Conservation (phyloP, 108 stramenopile genomes). For the Stephanodiscus minutulus region DNA sequence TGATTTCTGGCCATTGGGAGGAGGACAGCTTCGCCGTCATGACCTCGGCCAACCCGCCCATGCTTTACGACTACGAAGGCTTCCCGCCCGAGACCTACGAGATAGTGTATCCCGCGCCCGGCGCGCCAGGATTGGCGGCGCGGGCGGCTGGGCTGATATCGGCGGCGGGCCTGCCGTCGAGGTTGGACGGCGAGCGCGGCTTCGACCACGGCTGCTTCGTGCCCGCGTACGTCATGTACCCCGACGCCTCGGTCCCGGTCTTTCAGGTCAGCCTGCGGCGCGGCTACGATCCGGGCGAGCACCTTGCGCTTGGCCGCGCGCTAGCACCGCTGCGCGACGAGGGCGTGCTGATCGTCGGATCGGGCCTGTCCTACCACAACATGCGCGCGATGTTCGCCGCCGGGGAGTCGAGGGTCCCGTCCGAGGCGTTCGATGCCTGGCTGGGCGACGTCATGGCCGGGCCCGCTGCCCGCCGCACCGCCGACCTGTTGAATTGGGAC, state of each 20-base stretch:
- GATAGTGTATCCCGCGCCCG: constrained; percentile 65
- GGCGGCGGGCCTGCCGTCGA: constrained; percentile 34
- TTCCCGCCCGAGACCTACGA: constrained; percentile 84
- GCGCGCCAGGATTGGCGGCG: constrained; percentile 56
- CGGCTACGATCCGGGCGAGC: constrained; percentile 38
- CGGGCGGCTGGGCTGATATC: constrained; percentile 44
- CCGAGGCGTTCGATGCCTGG: background rate
- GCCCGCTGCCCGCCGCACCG: background rate
- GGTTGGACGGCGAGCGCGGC: constrained; percentile 54
- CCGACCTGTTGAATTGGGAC: background rate
- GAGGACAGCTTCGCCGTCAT: background rate
- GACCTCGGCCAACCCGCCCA: background rate
- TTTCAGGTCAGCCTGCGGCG: constrained; percentile 68
- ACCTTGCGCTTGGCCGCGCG: constrained; percentile 68
- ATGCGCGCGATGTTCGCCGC: constrained; percentile 10
- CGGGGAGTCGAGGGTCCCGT: background rate
- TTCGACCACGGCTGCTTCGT: constrained; percentile 92
- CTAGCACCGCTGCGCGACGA: constrained; percentile 63
- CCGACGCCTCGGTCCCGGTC: constrained; percentile 78
- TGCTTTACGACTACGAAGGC: constrained; percentile 78
- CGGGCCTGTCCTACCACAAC: constrained; percentile 79
- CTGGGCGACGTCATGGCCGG: background rate
- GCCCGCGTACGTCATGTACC: constrained; percentile 80
- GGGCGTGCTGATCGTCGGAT: constrained; percentile 71
- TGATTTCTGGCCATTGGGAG: background rate